Conservation (phyloP, 768 basidiomycete genomes). For the Sutorius australiensis region DNA sequence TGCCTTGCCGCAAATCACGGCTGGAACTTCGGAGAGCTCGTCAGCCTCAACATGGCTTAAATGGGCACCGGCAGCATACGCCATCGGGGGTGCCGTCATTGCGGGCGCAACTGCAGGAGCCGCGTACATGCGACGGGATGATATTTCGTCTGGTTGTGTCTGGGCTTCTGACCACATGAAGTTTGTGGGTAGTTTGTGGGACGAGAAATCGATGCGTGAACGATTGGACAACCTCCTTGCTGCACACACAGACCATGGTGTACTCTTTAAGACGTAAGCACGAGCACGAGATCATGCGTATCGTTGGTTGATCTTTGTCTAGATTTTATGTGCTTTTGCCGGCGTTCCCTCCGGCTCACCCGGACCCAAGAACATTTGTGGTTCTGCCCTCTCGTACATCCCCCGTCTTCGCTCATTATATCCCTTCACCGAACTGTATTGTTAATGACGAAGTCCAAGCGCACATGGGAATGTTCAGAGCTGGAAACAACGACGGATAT, state of each 20-base stretch:
- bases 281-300: not conserved
- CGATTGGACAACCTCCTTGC: slow-evolving; percentile 62
- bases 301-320: slow-evolving; percentile 1
- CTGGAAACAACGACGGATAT: slow-evolving; percentile 82
- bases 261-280: slow-evolving; percentile 71
- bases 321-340: slow-evolving; percentile 85
- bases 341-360: slow-evolving; percentile 54
- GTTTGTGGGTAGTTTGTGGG: slow-evolving; percentile 85
- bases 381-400: slow-evolving; percentile 59
- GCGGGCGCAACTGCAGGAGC: slow-evolving; percentile 84
- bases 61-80: slow-evolving; percentile 69
- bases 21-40: slow-evolving; percentile 19
- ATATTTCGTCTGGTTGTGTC: slow-evolving; percentile 62
- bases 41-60: slow-evolving; percentile 45
- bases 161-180: slow-evolving; percentile 89
- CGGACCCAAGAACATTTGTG: slow-evolving; percentile 68
- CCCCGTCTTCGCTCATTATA: slow-evolving; percentile 50
- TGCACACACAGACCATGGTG: slow-evolving; percentile 56
- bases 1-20: slow-evolving; percentile 31
- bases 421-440: slow-evolving; percentile 60
- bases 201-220: slow-evolving; percentile 55
- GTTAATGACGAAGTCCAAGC: slow-evolving; percentile 78
- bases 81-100: slow-evolving; percentile 67
- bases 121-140: slow-evolving; percentile 78
- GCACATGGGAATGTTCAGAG: slow-evolving; percentile 86